Evolutionary conservation across 2,329 filamentous ascomycete genomes (phyloP), one percentile per base, ranked within the genome.

Genomic region (Dothistroma pini): DNA sequence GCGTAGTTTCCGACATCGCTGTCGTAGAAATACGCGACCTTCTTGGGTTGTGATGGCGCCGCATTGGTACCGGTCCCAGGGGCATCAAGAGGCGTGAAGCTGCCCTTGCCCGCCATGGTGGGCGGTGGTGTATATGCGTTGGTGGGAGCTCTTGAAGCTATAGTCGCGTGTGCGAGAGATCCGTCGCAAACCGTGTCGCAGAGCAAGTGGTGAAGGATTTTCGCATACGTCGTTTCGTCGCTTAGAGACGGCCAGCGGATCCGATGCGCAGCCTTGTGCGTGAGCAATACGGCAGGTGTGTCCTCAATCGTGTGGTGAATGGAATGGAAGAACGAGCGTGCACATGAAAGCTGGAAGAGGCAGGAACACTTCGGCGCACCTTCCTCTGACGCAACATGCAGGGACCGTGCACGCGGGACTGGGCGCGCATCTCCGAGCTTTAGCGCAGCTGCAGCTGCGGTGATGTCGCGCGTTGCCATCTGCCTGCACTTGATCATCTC

Each of bases 1-100:
- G 93, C 93, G 81, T 97, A 97, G 77, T 97, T 97, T 67, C 93
- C 93, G 74, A 97, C 95, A 78, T 97, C 93, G 2, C 91, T 96
- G 75, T 97, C 93, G 83, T 97, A 97, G 77, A 97, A 97, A 79
- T 97, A 97, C 59, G 93, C 93, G 61, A 97, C 91, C 74, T 93
- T 91, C 79, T 95, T 96, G 74, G 84, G 83, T 68, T 80, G 79
- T 29, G 78, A 78, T 51, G 70, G 57, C 12, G 79, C 72, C 57
- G 80, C 80, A 75, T 84, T 83, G 56, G 76, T 68, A 61, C 77
- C 78, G 29, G 76, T 68, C 61, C 77, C 78, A 65, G 77, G 78
- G 67, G 78, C 75, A 72, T 84, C 86, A 66, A 85, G 76, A 62
- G 80, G 85, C 41, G 70, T 67, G 56, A 68, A 69, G 68, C 77